phyloP scores from a whole-genome alignment of 1,139 yeast genomes.

The Saccharomyces pastorianus region DNA sequence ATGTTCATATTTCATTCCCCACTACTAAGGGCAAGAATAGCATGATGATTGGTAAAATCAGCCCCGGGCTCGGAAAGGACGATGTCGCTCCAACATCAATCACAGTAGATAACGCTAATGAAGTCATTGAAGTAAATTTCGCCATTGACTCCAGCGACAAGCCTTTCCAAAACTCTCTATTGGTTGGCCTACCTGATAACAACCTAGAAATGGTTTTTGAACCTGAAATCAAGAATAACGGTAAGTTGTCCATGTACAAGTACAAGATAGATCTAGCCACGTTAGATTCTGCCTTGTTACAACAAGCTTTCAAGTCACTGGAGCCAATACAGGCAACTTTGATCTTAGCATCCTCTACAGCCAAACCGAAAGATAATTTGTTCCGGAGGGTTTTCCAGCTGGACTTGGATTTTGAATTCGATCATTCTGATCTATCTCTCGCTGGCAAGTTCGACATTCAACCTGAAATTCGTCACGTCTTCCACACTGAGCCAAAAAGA shows the following conservation, averaged over 20 bases:
- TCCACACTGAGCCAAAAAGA: slow-evolving; percentile 49
- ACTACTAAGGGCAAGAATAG: slow-evolving; percentile 5
- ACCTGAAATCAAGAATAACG: slow-evolving; percentile 10
- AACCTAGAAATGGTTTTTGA: slow-evolving; percentile 15
- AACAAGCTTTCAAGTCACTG: not conserved
- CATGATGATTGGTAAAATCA: slow-evolving; percentile 9
- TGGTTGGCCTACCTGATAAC: slow-evolving; percentile 19
- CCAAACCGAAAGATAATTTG: slow-evolving; percentile 3
- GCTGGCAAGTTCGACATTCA: slow-evolving; percentile 3
- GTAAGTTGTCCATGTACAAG: not conserved
- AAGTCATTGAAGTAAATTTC: slow-evolving; percentile 16
- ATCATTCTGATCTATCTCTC: not conserved
- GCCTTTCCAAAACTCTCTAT: slow-evolving; percentile 19
- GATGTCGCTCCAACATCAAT: slow-evolving; percentile 6
- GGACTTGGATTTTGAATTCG: slow-evolving; percentile 4
- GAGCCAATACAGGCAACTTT: slow-evolving; percentile 1
- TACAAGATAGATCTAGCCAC: not conserved
- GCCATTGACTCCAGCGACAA: slow-evolving; percentile 11
- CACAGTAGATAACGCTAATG: slow-evolving; percentile 7
- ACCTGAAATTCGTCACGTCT: slow-evolving; percentile 66
- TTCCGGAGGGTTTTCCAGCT: slow-evolving; percentile 12
- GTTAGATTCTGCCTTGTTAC: not conserved
- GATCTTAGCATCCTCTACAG: not conserved
- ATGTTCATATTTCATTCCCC: slow-evolving; percentile 7
- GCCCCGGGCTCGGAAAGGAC: slow-evolving; percentile 4